Evolutionary conservation across 352 stramenopile species (phyloP).

Genomic region (Pythium monospermum): DNA sequence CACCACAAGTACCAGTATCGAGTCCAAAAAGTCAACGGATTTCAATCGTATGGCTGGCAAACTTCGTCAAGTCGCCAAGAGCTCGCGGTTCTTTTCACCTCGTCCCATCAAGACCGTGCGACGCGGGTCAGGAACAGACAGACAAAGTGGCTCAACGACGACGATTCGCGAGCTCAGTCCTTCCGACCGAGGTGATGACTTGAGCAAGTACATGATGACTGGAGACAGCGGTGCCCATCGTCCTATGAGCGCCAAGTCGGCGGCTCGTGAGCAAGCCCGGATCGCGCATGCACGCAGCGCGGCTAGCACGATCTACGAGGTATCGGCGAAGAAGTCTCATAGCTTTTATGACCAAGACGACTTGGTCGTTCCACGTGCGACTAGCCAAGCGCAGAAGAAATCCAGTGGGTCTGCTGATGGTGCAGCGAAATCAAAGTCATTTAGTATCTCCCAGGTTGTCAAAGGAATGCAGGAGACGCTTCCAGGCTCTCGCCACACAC

Average conservation of each 20-base stretch:
- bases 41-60: slow-evolving; percentile 64
- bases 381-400: slow-evolving; percentile 3
- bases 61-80: slow-evolving; percentile 53
- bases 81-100: slow-evolving; percentile 49
- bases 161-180: neutral
- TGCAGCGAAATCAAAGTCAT: slow-evolving; percentile 26
- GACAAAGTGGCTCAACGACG: neutral
- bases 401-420: neutral
- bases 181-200: neutral
- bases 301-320: slow-evolving; percentile 29
- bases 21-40: slow-evolving; percentile 61
- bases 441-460: slow-evolving; percentile 64
- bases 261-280: slow-evolving; percentile 40
- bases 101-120: slow-evolving; percentile 19
- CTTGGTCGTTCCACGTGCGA: slow-evolving; percentile 25
- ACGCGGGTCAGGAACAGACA: neutral
- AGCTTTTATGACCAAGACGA: slow-evolving; percentile 75
- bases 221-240: slow-evolving; percentile 7
- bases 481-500: slow-evolving; percentile 6
- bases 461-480: slow-evolving; percentile 36
- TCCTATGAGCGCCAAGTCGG: slow-evolving; percentile 59
- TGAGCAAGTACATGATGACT: neutral
- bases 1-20: slow-evolving; percentile 34
- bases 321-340: slow-evolving; percentile 54
- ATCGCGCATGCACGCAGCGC: slow-evolving; percentile 38